Conservation (phyloP, 208 protist species). For the Phytomonas francai region DNA sequence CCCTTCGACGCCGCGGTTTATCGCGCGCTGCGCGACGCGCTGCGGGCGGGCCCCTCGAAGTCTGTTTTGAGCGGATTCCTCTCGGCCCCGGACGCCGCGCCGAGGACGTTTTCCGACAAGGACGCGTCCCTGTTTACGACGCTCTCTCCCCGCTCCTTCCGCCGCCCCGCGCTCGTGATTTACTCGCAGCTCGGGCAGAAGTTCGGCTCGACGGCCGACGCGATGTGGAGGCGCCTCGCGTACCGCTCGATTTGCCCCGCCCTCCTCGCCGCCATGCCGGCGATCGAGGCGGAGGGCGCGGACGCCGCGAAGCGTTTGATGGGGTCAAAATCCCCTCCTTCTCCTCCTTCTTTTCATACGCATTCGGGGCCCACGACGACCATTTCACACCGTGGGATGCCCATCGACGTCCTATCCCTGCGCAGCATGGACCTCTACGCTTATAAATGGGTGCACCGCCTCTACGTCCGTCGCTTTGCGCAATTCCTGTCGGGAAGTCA, state of each 20-base stretch:
- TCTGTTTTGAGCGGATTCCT: conserved; percentile 23
- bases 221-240: conserved; percentile 61
- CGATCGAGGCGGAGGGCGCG: conserved; percentile 9
- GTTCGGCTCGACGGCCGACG: conserved; percentile 62
- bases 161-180: conserved; percentile 71
- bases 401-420: conserved; percentile 75
- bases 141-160: conserved; percentile 43
- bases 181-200: conserved; percentile 80
- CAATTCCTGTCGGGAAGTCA: conserved; percentile 27
- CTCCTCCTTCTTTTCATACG: conserved; percentile 6
- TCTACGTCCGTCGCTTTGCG: conserved; percentile 70
- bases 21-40: background rate
- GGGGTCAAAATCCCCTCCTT: background rate
- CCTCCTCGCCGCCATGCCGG: conserved; percentile 34
- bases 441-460: conserved; percentile 66
- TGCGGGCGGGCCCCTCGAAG: conserved; percentile 14
- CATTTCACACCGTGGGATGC: conserved; percentile 17
- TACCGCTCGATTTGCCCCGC: conserved; percentile 63
- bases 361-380: background rate
- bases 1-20: background rate
- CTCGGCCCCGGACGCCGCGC: background rate
- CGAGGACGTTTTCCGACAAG: conserved; percentile 23
- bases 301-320: background rate
- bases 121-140: conserved; percentile 41
- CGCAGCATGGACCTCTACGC: conserved; percentile 77